Conservation (phyloP, 768 basidiomycete genomes). For the Psilocybe subaeruginosa region DNA sequence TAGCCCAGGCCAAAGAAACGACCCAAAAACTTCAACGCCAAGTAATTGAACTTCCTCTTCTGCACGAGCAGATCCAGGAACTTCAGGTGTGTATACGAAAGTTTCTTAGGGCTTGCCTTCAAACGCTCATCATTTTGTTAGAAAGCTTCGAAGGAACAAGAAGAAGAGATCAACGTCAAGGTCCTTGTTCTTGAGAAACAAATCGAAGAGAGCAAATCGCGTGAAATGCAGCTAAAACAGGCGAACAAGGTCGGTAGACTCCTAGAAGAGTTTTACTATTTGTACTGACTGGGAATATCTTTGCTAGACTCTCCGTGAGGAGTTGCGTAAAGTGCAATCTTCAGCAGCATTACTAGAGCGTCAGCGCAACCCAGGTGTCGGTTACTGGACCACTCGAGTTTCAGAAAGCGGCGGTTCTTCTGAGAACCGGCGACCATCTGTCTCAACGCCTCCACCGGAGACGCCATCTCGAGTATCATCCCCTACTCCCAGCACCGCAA, state of each 20-base stretch:
- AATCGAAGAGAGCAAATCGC: slow-evolving; percentile 71
- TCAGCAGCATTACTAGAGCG: slow-evolving; percentile 88
- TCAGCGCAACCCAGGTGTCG: slow-evolving; percentile 91
- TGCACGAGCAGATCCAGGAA: slow-evolving; percentile 53
- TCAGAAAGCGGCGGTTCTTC: slow-evolving; percentile 41
- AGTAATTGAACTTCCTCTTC: slow-evolving; percentile 55
- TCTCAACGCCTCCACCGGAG: slow-evolving; percentile 36
- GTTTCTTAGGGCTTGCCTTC: neutral
- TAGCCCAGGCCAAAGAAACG: slow-evolving; percentile 54
- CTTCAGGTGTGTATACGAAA: slow-evolving; percentile 56
- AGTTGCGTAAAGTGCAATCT: slow-evolving; percentile 93
- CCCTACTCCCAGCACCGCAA: slow-evolving; percentile 34
- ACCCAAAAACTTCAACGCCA: slow-evolving; percentile 51
- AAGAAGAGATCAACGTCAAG: slow-evolving; percentile 51
- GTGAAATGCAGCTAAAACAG: slow-evolving; percentile 69
- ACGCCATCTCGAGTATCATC: slow-evolving; percentile 38
- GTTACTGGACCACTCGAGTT: slow-evolving; percentile 79
- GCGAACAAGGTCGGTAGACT: slow-evolving; percentile 73
- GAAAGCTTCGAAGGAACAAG: slow-evolving; percentile 39
- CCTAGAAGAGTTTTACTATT: neutral
- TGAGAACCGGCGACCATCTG: slow-evolving; percentile 41
- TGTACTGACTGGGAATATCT: neutral
- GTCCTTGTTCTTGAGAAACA: slow-evolving; percentile 61
- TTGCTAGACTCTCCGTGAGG: slow-evolving; percentile 83
- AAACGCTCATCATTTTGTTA: slow-evolving; percentile 11